Evolutionary conservation across 2,329 filamentous ascomycete species (phyloP).

Genomic region (Whalleya microplaca): DNA sequence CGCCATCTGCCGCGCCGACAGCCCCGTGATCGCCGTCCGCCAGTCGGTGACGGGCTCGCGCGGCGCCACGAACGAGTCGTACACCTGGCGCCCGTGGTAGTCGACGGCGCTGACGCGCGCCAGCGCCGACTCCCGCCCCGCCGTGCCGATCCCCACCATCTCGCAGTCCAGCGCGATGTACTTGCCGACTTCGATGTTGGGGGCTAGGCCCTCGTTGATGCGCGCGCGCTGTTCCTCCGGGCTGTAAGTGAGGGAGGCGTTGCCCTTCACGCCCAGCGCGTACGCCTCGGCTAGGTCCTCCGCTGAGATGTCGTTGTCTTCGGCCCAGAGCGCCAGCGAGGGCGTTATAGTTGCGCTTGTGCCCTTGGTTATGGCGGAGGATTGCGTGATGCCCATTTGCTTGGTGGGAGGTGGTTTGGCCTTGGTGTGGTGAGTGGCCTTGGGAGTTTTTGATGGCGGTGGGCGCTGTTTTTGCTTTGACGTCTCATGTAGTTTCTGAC

Average conservation of each 20-base stretch:
- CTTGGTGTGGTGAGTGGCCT: slow-evolving; percentile 7
- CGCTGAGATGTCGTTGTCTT: slow-evolving; percentile 63
- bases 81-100: slow-evolving; percentile 89
- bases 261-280: slow-evolving; percentile 54
- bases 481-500: slow-evolving; percentile 27
- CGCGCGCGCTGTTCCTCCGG: slow-evolving; percentile 39
- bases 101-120: slow-evolving; percentile 91
- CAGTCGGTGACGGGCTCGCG: slow-evolving; percentile 84
- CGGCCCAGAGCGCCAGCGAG: slow-evolving; percentile 62
- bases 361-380: slow-evolving; percentile 47
- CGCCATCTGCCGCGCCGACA: slow-evolving; percentile 73
- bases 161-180: slow-evolving; percentile 95
- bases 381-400: slow-evolving; percentile 62
- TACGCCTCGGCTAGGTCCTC: slow-evolving; percentile 66
- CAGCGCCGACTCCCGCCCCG: slow-evolving; percentile 72
- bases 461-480: slow-evolving; percentile 27
- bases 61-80: slow-evolving; percentile 89
- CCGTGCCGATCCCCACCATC: slow-evolving; percentile 88
- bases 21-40: slow-evolving; percentile 84
- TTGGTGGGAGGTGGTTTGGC: slow-evolving; percentile 17
- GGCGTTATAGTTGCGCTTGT: slow-evolving; percentile 50
- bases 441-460: slow-evolving; percentile 7
- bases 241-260: slow-evolving; percentile 53
- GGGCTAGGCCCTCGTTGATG: slow-evolving; percentile 66
- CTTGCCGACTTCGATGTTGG: slow-evolving; percentile 75